These are phyloP conservation scores for Alternaria sp. DNA, from an alignment of 2,329 filamentous ascomycete genomes.

Conservation along the genomic window DNA sequence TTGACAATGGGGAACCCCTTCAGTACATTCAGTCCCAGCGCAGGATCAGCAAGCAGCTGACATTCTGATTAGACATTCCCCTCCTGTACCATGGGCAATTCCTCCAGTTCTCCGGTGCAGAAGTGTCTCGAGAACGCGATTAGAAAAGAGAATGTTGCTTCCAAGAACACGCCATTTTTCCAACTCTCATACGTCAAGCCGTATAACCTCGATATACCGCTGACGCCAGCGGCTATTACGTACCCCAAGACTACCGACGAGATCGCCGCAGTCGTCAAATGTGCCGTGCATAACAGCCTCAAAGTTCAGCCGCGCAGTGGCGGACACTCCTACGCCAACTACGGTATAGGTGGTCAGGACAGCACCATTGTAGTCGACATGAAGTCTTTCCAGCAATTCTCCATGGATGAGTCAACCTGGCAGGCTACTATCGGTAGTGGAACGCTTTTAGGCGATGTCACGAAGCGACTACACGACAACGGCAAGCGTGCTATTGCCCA, in stretches of 20 bases:
- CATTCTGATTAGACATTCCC: neutral
- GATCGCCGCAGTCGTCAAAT: conserved; percentile 65
- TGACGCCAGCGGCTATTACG: conserved; percentile 63
- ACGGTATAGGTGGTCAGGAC: conserved; percentile 57
- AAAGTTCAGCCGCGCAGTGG: conserved; percentile 70
- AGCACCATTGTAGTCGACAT: conserved; percentile 61
- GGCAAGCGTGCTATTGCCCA: conserved; percentile 57
- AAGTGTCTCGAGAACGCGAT: conserved; percentile 43
- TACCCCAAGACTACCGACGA: conserved; percentile 62
- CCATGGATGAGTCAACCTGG: conserved; percentile 53
- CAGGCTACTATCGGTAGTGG: conserved; percentile 60
- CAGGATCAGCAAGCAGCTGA: neutral
- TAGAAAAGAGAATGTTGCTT: conserved; percentile 33
- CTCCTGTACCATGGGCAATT: conserved; percentile 40
- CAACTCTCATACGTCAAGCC: conserved; percentile 46
- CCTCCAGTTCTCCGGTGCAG: conserved; percentile 36
- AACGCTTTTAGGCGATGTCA: conserved; percentile 56
- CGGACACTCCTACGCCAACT: conserved; percentile 69
- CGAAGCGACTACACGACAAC: conserved; percentile 44
- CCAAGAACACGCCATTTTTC: conserved; percentile 36
- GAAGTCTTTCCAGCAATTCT: conserved; percentile 58
- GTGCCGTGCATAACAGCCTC: conserved; percentile 60
- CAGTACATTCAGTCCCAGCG: neutral
- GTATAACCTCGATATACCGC: conserved; percentile 47
- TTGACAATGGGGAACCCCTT: neutral